Base-by-base conservation (phyloP, 768 basidiomycete species). In the Tricholoma furcatifolium region DNA sequence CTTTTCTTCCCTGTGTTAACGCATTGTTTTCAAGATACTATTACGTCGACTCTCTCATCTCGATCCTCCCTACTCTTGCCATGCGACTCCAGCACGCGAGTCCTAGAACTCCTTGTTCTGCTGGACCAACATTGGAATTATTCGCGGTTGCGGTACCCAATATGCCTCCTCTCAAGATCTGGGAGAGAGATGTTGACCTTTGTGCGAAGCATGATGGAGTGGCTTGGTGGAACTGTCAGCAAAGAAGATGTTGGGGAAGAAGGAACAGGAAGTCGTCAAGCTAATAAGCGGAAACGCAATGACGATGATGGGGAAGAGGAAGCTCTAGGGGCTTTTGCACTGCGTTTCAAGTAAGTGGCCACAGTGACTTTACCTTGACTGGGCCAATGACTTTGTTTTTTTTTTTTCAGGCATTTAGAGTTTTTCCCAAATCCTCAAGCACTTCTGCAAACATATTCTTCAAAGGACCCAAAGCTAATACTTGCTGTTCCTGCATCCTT, bases 51-150 rank as follows among this genome's bases (percentile, higher is more conserved):
- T 0, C 77, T 99, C 14, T 78, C 84, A 10, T 85, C 88, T 11
- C 78, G 83, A 30, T 87, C 85, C 52, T 95, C 93, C 15, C 75
- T 98, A 36, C 81, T 98, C 35, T 71, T 99, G 30, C 97, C 97
- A 6, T 91, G 91, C 61, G 97, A 98, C 65, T 84, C 93, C 0
- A 94, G 94, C 44, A 93, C 94, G 1, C 86, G 97, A n/a, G 79
- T 98, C 2, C 81, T 99, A 36, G 97, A 99, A 65, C 78, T 98
- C n/a, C 82, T 99, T 32, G 90, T 98, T 18, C 74, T 99, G 6
- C 83, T 98, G 27, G 97, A 98, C 65, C 94, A 98, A 63, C 94
- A 98, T 64, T 99, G 97, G 97, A 87, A 87, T 52, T 98, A 84
- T 68, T 89, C 90, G 0, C 82, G 84, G 40, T 81, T 88, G 45